Base-by-base conservation (phyloP, 2,329 filamentous ascomycete species). In the Furcasterigmium sp. region DNA sequence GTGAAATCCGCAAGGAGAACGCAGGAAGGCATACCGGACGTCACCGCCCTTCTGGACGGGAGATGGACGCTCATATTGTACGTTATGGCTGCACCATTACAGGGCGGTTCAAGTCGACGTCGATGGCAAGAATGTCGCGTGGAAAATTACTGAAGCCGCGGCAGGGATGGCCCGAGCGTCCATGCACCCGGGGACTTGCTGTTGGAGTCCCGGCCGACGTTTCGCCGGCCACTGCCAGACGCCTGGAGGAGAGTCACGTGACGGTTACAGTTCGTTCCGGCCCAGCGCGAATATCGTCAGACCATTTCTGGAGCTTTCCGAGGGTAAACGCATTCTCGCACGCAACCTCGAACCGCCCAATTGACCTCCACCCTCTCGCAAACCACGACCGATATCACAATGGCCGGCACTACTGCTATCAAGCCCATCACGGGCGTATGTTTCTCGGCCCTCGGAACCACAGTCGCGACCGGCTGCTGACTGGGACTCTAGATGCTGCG, bases 1-100 rank as follows among this genome's bases (percentile, higher is more conserved):
- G n/a, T n/a, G n/a, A n/a, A n/a, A n/a, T n/a, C n/a, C n/a, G n/a
- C n/a, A n/a, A n/a, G n/a, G n/a, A n/a, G n/a, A n/a, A n/a, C n/a
- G n/a, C n/a, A n/a, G n/a, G n/a, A n/a, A 32, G 46, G 51, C 72
- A 45, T 73, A 87, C 84, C 78, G 60, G 74, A 70, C 57, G 71
- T 69, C 44, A 75, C 69, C 54, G 84, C 67, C 67, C 76, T 77
- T 69, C 79, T 69, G 55, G 80, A 71, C 53, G 82, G 80, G 58
- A 81, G 67, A 62, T 76, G 75, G 55, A 84, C 64, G 66, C 73
- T 86, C 84, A 88, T 89, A 58, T 52, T 57, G 38, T 35, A 3
- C 20, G 36, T 38, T 38, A n/a, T n/a, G 36, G 36, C 36, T 38
- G 36, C 25, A 17, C 36, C 23, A 26, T 26, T 11, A 26, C 23